phyloP scores from a whole-genome alignment of 768 basidiomycete species.

The Cystofilobasidium capitatum region DNA sequence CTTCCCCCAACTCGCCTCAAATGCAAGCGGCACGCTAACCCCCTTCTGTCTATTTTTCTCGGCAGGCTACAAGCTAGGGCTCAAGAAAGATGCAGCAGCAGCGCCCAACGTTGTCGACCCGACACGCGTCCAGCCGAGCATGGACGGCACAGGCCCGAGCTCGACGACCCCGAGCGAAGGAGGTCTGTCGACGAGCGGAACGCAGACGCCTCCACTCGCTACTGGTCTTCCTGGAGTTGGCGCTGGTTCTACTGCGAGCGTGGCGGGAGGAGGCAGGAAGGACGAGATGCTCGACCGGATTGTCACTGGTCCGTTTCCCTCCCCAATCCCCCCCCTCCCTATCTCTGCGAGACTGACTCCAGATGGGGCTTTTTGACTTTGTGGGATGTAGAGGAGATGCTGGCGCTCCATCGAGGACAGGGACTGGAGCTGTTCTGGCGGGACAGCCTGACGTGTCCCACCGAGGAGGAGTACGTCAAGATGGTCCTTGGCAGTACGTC shows the following conservation, averaged over 20 bases:
- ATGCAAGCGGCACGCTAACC: not conserved
- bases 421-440: slow-evolving; percentile 92
- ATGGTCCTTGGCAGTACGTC: slow-evolving; percentile 92
- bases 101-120: too few relatives aligned
- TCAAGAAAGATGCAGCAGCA: not conserved
- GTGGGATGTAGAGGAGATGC: slow-evolving; percentile 49
- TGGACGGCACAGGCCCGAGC: not conserved
- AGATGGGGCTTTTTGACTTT: not conserved
- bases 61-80: not conserved
- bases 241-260: not conserved
- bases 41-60: not conserved
- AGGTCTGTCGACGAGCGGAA: too few relatives aligned
- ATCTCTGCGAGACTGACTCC: not conserved
- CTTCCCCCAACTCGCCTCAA: too few relatives aligned
- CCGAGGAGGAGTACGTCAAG: slow-evolving; percentile 82
- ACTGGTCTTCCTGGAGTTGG: not conserved
- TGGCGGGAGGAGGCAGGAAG: not conserved
- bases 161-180: too few relatives aligned
- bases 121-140: not conserved
- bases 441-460: slow-evolving; percentile 79
- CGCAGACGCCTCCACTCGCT: not conserved
- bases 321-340: too few relatives aligned
- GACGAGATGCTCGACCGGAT: slow-evolving; percentile 22
- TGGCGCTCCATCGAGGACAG: slow-evolving; percentile 88
- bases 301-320: slow-evolving; percentile 15